These are phyloP conservation scores for Aristolochia californica DNA, from an alignment of 164 flowering plant genomes.

Conservation along the genomic window DNA sequence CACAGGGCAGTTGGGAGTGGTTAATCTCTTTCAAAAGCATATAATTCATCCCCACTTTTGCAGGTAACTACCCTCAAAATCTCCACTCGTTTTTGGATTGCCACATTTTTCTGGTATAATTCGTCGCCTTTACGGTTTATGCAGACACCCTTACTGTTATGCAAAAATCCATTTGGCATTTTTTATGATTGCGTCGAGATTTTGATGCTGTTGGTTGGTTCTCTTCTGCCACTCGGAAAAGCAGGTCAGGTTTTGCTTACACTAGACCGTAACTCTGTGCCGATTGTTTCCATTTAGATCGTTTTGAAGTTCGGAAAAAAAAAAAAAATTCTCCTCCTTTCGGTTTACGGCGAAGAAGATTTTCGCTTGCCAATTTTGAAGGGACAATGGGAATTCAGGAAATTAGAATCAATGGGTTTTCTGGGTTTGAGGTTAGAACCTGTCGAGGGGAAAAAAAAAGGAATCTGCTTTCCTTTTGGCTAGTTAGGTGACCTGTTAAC, in stretches of 20 bases:
- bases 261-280: neutral
- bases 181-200: slow-evolving; percentile 28
- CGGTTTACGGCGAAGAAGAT: neutral
- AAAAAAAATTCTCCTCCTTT: neutral
- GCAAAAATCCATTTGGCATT: slow-evolving; percentile 40
- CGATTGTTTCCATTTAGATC: no score
- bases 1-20: slow-evolving; percentile 70
- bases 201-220: slow-evolving; percentile 32
- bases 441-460: slow-evolving; percentile 11
- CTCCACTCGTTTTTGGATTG: slow-evolving; percentile 4
- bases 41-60: slow-evolving; percentile 36
- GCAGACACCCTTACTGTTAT: slow-evolving; percentile 33
- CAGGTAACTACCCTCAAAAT: slow-evolving; percentile 34
- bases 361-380: neutral
- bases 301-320: neutral
- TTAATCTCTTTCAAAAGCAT: slow-evolving; percentile 47
- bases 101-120: slow-evolving; percentile 11
- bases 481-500: slow-evolving; percentile 55
- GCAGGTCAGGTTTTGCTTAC: neutral
- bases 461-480: slow-evolving; percentile 71
- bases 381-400: neutral
- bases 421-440: neutral
- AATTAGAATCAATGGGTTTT: slow-evolving; percentile 7
- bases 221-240: slow-evolving; percentile 17
- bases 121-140: slow-evolving; percentile 34